Base-by-base conservation (phyloP, 2,329 filamentous ascomycete genomes). In the Pseudohalonectria lignicola region DNA sequence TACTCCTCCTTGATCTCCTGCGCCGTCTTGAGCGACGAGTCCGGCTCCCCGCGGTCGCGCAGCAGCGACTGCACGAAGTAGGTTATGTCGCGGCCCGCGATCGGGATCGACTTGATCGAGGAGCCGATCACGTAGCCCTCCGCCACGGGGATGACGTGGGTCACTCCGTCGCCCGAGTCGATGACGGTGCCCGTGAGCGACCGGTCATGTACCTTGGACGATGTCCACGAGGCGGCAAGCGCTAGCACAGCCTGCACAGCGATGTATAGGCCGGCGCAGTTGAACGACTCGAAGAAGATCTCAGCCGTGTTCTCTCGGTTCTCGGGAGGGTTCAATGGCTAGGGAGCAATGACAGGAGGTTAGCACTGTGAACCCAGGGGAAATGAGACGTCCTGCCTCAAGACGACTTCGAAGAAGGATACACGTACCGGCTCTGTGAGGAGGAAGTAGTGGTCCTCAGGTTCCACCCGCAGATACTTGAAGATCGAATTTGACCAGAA, bases 401-500 rank as follows among this genome's bases (percentile, higher is more conserved):
- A n/a, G n/a, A n/a, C 17, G 19, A 10, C 12, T 6, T 30, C 31
- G 7, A 32, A 16, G 26, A 18, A 36, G 34, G 10, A 18, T 2
- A 4, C 8, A 26, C 79, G 58, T 74, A 94, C 88, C 43, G 92
- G 92, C 60, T 98, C 92, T 44, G 92, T 98, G 43, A 98, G 79
- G 45, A 98, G 79, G 63, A 98, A 98, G 69, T 94, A 88, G 63
- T 98, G 92, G 59, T 98, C 92, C 66, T 98, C 92, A 21, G 92
- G 92, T 65, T 98, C 92, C 49, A 98, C 92, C 52, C 92, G 79
- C 38, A 98, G 75, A 57, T 98, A 98, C 62, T 98, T 98, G 77
- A 98, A 98, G 66, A 98, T 98, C 46, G 92, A 98, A 68, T 96
- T 96, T 49, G 93, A 96, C 92, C 92, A 98, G 68, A 96, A 98